These are phyloP conservation scores for Verticillium nonalfalfae DNA, from an alignment of 2,329 filamentous ascomycete genomes.

Conservation along the genomic window DNA sequence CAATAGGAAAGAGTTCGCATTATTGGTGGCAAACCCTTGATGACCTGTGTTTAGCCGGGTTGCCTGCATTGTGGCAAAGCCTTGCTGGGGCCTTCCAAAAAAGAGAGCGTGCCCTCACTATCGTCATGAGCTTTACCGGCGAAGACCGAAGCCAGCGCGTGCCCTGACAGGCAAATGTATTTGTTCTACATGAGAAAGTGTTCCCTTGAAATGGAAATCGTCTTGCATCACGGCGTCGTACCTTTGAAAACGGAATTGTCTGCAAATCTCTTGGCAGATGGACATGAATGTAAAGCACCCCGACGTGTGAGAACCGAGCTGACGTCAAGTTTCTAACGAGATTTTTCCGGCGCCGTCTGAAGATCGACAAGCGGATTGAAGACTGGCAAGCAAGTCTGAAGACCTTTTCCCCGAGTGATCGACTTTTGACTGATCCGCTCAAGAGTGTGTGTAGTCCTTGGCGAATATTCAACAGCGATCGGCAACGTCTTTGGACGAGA, in stretches of 20 bases:
- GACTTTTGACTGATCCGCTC: background rate
- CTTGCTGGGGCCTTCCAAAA: background rate
- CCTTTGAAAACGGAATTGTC: no score
- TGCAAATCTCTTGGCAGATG: no score
- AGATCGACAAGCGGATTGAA: background rate
- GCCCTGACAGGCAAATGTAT: no score
- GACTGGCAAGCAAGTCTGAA: background rate
- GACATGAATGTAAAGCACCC: no score
- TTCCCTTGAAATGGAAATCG: no score
- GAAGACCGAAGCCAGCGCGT: no score
- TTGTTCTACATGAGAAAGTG: no score
- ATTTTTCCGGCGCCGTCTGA: background rate
- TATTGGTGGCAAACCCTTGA: background rate
- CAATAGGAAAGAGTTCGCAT: background rate
- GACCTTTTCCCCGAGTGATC: background rate
- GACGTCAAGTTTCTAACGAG: background rate
- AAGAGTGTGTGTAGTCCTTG: background rate
- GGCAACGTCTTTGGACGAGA: background rate
- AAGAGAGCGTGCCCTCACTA: no score
- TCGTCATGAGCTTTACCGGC: no score
- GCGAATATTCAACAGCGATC: background rate
- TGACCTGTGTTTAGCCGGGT: background rate
- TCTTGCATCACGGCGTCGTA: no score
- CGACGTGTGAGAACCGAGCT: no score
- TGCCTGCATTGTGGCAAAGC: background rate